phyloP scores from a whole-genome alignment of 768 basidiomycete genomes.

The Naganishia vaughanmartiniae region DNA sequence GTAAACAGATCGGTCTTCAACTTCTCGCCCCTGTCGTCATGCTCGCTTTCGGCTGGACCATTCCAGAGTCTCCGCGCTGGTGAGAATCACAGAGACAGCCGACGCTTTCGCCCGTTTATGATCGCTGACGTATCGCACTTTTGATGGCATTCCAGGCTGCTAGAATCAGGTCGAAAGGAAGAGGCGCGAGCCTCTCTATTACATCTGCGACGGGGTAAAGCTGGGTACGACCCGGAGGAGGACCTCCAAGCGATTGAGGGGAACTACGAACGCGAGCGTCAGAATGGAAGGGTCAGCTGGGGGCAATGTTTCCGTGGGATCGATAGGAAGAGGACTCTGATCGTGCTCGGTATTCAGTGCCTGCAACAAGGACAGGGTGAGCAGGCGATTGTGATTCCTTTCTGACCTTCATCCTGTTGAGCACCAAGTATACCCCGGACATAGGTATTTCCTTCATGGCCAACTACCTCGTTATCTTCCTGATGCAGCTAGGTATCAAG shows the following conservation, averaged over 20 bases:
- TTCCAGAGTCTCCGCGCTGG: conserved; percentile 31
- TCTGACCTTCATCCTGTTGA: conserved; percentile 14
- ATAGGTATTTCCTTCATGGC: conserved; percentile 25
- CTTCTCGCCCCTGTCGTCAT: conserved; percentile 25
- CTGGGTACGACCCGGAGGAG: conserved; percentile 14
- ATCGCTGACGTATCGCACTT: too few species aligned
- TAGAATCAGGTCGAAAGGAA: conserved; percentile 26
- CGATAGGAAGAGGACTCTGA: conserved; percentile 10
- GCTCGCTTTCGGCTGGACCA: conserved; percentile 20
- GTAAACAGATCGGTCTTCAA: conserved; percentile 17
- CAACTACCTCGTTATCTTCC: conserved; percentile 34
- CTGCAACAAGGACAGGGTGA: too few species aligned
- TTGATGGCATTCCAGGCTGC: conserved; percentile 12
- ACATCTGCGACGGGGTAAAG: neutral
- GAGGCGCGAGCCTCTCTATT: conserved; percentile 13
- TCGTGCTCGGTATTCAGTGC: conserved; percentile 10
- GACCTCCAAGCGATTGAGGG: conserved; percentile 21
- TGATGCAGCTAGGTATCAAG: conserved; percentile 29
- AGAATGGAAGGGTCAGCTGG: conserved; percentile 9
- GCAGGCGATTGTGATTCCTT: too few species aligned
- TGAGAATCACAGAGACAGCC: too few species aligned
- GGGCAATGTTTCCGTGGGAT: conserved; percentile 26
- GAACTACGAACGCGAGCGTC: conserved; percentile 25
- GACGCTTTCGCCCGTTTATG: too few species aligned
- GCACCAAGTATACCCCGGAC: neutral